Conservation (phyloP, 371 early-diverging fungal genomes). For the Mortierella sp. region DNA sequence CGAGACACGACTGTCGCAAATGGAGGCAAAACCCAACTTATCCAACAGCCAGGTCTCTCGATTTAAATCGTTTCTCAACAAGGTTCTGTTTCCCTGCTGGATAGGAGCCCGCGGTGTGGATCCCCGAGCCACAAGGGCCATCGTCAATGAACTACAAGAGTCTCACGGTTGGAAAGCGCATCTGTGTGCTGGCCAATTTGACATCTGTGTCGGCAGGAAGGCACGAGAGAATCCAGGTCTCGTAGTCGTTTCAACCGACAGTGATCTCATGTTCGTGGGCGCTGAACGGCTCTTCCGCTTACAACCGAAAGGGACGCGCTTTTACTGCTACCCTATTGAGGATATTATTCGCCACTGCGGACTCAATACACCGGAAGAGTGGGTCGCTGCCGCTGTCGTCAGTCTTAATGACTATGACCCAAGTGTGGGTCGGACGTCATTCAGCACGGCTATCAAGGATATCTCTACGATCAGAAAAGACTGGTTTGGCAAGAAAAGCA, state of each 20-base stretch:
- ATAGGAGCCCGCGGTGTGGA: constrained; percentile 29
- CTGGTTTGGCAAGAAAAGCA: constrained; percentile 14
- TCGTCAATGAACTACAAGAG: constrained; percentile 27
- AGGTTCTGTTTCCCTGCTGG: constrained; percentile 29
- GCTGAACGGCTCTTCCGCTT: constrained; percentile 25
- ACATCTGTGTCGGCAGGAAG: constrained; percentile 25
- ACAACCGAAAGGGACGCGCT: constrained; percentile 19
- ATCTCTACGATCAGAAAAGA: constrained; percentile 16
- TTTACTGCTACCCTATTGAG: constrained; percentile 27
- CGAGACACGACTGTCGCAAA: constrained; percentile 20
- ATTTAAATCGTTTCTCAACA: constrained; percentile 34
- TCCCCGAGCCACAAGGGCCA: constrained; percentile 25
- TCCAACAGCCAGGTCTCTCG: constrained; percentile 30
- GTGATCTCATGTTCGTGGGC: constrained; percentile 32
- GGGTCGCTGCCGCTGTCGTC: constrained; percentile 27
- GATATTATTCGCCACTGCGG: constrained; percentile 21
- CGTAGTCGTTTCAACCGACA: constrained; percentile 26
- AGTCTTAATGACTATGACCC: constrained; percentile 32
- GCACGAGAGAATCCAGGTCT: constrained; percentile 30
- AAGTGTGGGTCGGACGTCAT: constrained; percentile 28
- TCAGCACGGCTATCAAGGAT: constrained; percentile 20
- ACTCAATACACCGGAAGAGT: constrained; percentile 26
- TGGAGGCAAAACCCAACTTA: constrained; percentile 25
- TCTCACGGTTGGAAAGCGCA: constrained; percentile 29
- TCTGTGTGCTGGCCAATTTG: constrained; percentile 27